A percentile compares a stretch with the other conserved stretches of the same genome.
Conservation (phyloP, 2,329 filamentous ascomycete genomes). For the Colletotrichum sp. region DNA sequence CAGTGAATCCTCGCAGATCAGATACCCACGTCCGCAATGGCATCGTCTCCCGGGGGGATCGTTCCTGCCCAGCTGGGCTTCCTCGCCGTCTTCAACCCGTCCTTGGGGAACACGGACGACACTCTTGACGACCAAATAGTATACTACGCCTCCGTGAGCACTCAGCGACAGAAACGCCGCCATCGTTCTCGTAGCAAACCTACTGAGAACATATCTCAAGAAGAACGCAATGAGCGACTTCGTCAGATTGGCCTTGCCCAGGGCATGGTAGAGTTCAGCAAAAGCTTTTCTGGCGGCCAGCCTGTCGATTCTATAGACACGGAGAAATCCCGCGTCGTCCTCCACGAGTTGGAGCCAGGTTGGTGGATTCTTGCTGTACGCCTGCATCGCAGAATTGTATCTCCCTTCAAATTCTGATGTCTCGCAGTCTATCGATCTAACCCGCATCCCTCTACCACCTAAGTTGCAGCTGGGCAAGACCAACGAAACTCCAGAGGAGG, state of each 20-base stretch:
- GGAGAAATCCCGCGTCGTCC: slow-evolving; percentile 81
- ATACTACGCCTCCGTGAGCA: slow-evolving; percentile 78
- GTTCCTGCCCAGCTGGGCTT: slow-evolving; percentile 87
- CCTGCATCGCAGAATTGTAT: slow-evolving; percentile 35
- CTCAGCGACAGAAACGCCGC: slow-evolving; percentile 42
- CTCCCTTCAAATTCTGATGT: neutral
- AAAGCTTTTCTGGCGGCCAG: slow-evolving; percentile 80
- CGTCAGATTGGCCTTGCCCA: slow-evolving; percentile 95
- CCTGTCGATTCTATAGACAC: slow-evolving; percentile 88
- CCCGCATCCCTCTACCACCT: slow-evolving; percentile 68
- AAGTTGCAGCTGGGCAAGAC: slow-evolving; percentile 47
- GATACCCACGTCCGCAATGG: slow-evolving; percentile 1
- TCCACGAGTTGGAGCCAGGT: slow-evolving; percentile 85
- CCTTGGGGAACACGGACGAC: slow-evolving; percentile 65
- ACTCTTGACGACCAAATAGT: slow-evolving; percentile 82
- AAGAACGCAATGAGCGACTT: slow-evolving; percentile 83
- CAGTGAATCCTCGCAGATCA: neutral
- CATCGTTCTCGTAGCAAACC: slow-evolving; percentile 47
- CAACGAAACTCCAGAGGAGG: slow-evolving; percentile 45
- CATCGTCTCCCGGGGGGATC: slow-evolving; percentile 35
- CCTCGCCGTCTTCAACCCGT: slow-evolving; percentile 93
- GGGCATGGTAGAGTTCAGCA: slow-evolving; percentile 93
- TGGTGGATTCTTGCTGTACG: slow-evolving; percentile 96
- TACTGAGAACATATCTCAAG: slow-evolving; percentile 52
- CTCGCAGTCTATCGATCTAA: slow-evolving; percentile 78